Percentiles rank a stretch among this genome's conserved stretches.
Conservation (phyloP, 495 filamentous ascomycete genomes). For the Talaromyces trachyspermus region DNA sequence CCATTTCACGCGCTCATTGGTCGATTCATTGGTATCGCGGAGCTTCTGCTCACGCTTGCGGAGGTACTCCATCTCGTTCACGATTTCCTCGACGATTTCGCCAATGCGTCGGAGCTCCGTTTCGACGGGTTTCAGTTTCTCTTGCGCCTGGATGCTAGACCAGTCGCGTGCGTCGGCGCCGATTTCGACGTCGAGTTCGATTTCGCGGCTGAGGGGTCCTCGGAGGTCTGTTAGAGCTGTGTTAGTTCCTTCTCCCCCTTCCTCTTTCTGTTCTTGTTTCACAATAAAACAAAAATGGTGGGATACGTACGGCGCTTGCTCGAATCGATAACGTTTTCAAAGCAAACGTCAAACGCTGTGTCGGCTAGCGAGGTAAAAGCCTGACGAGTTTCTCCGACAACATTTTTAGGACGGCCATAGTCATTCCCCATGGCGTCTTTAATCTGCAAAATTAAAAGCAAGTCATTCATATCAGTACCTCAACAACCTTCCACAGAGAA, state of each 20-base stretch:
- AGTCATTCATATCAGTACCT: not conserved
- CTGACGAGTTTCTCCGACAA: slow-evolving; percentile 85
- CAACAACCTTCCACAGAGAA: too few species aligned
- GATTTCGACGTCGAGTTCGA: slow-evolving; percentile 98
- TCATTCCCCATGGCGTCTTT: slow-evolving; percentile 92
- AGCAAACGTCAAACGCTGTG: slow-evolving; percentile 93
- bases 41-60: slow-evolving; percentile 86
- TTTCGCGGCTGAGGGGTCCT: slow-evolving; percentile 58
- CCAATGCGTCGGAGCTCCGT: slow-evolving; percentile 90
- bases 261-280: too few species aligned
- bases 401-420: slow-evolving; percentile 82
- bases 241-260: too few species aligned
- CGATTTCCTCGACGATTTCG: slow-evolving; percentile 75
- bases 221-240: slow-evolving; percentile 24
- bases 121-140: slow-evolving; percentile 97
- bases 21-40: slow-evolving; percentile 98
- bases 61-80: slow-evolving; percentile 88
- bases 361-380: slow-evolving; percentile 95
- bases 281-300: not conserved
- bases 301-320: slow-evolving; percentile 49
- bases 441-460: slow-evolving; percentile 54
- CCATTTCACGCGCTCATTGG: slow-evolving; percentile 97
- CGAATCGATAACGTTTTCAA: slow-evolving; percentile 75
- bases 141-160: slow-evolving; percentile 88
- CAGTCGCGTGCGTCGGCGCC: slow-evolving; percentile 98